Percentiles rank a stretch among this genome's conserved stretches.
Conservation (phyloP, 305 asterid species). For the Fraxinus paxiana region DNA sequence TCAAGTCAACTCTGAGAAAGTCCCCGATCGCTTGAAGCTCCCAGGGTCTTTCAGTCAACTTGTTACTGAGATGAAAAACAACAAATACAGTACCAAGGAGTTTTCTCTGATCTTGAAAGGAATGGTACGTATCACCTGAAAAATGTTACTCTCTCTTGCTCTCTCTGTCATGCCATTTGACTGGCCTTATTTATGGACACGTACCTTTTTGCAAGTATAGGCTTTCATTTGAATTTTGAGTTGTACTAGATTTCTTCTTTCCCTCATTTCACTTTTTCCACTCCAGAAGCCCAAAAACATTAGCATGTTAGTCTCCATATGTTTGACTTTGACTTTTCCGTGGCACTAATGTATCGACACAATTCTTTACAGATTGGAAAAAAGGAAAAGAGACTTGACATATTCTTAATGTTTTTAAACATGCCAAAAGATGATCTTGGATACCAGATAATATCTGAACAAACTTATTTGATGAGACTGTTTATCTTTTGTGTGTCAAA, state of each 20-base stretch:
- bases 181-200: not conserved
- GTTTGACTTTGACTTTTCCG: not conserved
- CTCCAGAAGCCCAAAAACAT: not conserved
- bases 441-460: not conserved
- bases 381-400: not conserved
- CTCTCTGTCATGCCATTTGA: conserved; percentile 7
- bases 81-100: conserved; percentile 73
- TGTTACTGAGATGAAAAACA: conserved; percentile 82
- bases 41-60: conserved; percentile 90
- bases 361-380: not conserved
- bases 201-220: not conserved
- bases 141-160: not conserved
- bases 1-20: conserved; percentile 85
- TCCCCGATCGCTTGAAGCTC: conserved; percentile 74
- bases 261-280: conserved; percentile 5
- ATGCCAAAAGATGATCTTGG: not conserved
- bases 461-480: not conserved
- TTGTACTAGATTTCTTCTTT: not conserved
- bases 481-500: not conserved
- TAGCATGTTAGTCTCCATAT: not conserved
- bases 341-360: not conserved
- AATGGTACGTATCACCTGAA: conserved; percentile 54
- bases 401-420: not conserved
- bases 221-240: not conserved
- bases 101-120: conserved; percentile 87